Evolutionary conservation across 2,329 filamentous ascomycete species (phyloP), one percentile per base, ranked within the genome.

Genomic region (Arthrobotrys megalospora): DNA sequence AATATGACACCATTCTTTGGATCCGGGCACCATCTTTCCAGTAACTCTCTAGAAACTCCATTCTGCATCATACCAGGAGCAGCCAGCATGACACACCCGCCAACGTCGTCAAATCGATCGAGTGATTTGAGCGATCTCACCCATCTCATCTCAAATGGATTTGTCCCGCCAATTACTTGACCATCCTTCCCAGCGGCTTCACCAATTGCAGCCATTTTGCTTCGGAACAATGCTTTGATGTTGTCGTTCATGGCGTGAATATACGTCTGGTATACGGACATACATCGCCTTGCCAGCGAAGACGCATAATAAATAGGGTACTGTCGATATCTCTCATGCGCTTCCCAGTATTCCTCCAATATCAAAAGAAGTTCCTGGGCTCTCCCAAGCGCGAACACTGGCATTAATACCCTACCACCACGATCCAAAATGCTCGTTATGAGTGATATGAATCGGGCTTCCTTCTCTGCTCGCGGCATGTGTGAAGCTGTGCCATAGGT

Each of bases 231-330:
- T n/a, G 75, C 65, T 84, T 97, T 97, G 86, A 99, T 98, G 82
- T 97, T 98, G 83, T 98, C 95, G 84, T 99, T 99, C 96, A 99
- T 99, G 69, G 94, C 94, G 60, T 94, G 93, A 60, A 98, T 93
- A 82, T 98, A 99, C 0, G 96, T 99, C 84, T 98, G 96, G 83
- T 99, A 99, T 2, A 98, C 94, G 34, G 97, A 90, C 96, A 99
- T 99, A 86, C 96, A 99, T 85, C 97, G 96, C 80, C 95, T 88
- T 0, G 96, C 96, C 48, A 98, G 89, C 82, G 97, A 97, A 82
- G 93, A 96, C 68, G 96, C 96, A 84, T 98, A 99, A 86, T 98
- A 99, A 79, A 99, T 98, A 4, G 96, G 96, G 41, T 92, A 91
- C 80, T 93, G 94, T 80, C 97, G 94, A 81, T 91, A 93, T 81